A percentile compares a stretch with the other conserved stretches of the same genome.
phyloP scores from a whole-genome alignment of 108 stramenopile species.

The Conticribra weissflogii region DNA sequence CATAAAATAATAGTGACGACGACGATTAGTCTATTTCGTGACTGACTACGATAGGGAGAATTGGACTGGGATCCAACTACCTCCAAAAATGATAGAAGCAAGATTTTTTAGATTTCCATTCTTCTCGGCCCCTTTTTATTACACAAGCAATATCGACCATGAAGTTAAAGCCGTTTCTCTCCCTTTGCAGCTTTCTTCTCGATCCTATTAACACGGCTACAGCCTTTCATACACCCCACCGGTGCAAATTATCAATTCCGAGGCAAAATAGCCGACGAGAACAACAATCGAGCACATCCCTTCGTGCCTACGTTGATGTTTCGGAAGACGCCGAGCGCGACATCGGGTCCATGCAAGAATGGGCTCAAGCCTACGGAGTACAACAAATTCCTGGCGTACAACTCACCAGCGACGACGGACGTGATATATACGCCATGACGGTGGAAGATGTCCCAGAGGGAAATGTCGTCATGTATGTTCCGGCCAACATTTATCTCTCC shows the following conservation, averaged over 20 bases:
- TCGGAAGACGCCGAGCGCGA: conserved; percentile 49
- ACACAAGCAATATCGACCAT: neutral
- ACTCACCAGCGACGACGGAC: conserved; percentile 41
- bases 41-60: too few relatives aligned
- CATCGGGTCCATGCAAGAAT: conserved; percentile 44
- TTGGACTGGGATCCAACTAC: too few relatives aligned
- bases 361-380: conserved; percentile 43
- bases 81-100: too few relatives aligned
- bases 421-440: conserved; percentile 48
- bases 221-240: neutral
- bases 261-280: neutral
- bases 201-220: neutral
- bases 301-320: conserved; percentile 24
- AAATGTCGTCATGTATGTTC: conserved; percentile 52
- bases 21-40: too few relatives aligned
- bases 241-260: neutral
- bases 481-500: conserved; percentile 35
- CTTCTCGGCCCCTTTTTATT: neutral
- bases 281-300: neutral
- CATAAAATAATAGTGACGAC: too few relatives aligned
- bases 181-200: neutral
- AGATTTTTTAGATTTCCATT: too few relatives aligned
- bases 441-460: conserved; percentile 47
- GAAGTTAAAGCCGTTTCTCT: neutral
- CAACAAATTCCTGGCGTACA: conserved; percentile 43